phyloP scores from a whole-genome alignment of 768 basidiomycete species.

The Lentinula sp. region DNA sequence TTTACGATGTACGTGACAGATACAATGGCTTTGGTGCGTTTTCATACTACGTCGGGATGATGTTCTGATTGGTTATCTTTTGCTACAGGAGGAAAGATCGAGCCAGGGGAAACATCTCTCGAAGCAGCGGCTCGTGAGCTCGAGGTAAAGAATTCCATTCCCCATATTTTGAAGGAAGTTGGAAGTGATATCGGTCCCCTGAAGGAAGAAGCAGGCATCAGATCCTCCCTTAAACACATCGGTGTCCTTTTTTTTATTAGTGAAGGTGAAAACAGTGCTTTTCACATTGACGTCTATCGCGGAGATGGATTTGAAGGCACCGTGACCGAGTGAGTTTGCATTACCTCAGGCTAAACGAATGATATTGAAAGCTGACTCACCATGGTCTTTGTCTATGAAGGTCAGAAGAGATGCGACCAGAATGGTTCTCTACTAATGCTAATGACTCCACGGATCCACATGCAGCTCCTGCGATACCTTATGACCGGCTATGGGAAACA shows the following conservation, averaged over 20 bases:
- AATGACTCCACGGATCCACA: slow-evolving; percentile 4
- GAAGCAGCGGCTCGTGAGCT: slow-evolving; percentile 78
- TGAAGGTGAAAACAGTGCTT: slow-evolving; percentile 49
- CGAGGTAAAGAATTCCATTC: slow-evolving; percentile 28
- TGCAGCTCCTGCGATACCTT: slow-evolving; percentile 44
- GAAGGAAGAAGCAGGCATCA: slow-evolving; percentile 82
- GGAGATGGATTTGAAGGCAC: slow-evolving; percentile 55
- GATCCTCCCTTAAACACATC: slow-evolving; percentile 52
- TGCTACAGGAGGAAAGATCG: slow-evolving; percentile 65
- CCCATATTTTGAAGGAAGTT: neutral
- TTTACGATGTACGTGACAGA: slow-evolving; percentile 27
- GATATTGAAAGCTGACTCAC: neutral
- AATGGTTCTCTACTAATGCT: slow-evolving; percentile 51
- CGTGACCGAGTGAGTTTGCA: slow-evolving; percentile 55
- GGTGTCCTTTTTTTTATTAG: slow-evolving; percentile 63
- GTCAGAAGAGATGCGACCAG: slow-evolving; percentile 82
- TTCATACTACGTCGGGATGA: neutral
- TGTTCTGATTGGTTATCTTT: neutral
- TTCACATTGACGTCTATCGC: slow-evolving; percentile 68
- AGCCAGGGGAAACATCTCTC: slow-evolving; percentile 58
- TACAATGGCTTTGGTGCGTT: slow-evolving; percentile 76
- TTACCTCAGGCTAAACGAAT: neutral
- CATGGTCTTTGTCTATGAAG: slow-evolving; percentile 31
- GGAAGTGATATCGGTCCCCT: neutral
- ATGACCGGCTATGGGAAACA: slow-evolving; percentile 52